Percentiles rank a stretch among this genome's conserved stretches.
Evolutionary conservation across 2,329 filamentous ascomycete genomes (phyloP).

Genomic region (Knufia petricola): DNA sequence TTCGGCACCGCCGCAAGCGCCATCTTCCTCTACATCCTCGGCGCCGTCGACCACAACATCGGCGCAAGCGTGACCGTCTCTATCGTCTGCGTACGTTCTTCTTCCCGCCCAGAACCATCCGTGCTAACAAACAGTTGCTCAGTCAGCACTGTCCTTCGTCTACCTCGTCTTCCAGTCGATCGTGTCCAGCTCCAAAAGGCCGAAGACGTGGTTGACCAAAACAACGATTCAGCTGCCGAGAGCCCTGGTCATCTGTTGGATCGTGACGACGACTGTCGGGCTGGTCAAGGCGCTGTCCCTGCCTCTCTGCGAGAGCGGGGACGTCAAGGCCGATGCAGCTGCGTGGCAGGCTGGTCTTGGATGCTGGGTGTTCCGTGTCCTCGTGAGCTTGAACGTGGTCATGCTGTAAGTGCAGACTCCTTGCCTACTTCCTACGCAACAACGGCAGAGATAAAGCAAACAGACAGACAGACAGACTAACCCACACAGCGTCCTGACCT

Average conservation of each 20-base stretch:
- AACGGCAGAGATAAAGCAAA: not conserved
- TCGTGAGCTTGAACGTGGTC: constrained; percentile 28
- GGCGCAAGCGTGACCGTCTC: constrained; percentile 29
- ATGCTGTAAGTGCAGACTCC: constrained; percentile 28
- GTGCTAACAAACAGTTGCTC: constrained; percentile 21
- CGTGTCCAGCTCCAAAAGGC: constrained; percentile 28
- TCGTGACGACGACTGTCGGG: constrained; percentile 30
- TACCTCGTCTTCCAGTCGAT: constrained; percentile 29
- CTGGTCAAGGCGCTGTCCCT: constrained; percentile 31
- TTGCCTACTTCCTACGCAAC: not conserved
- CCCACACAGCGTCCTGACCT: constrained; percentile 26
- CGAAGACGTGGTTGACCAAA: constrained; percentile 27
- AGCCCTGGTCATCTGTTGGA: constrained; percentile 30
- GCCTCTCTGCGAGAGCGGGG: constrained; percentile 26
- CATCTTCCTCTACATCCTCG: constrained; percentile 3
- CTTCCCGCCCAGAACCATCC: not conserved
- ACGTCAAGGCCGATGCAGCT: constrained; percentile 20
- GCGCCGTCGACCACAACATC: constrained; percentile 24
- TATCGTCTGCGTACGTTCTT: constrained; percentile 28
- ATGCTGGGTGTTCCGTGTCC: constrained; percentile 29
- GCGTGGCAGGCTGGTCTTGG: constrained; percentile 29
- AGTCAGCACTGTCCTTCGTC: constrained; percentile 11
- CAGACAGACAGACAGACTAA: too few species aligned
- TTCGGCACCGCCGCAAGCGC: not conserved
- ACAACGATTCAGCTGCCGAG: constrained; percentile 30